These are phyloP conservation scores for Cyclanthera cordifolia DNA, from an alignment of 306 rosid genomes.

Conservation along the genomic window DNA sequence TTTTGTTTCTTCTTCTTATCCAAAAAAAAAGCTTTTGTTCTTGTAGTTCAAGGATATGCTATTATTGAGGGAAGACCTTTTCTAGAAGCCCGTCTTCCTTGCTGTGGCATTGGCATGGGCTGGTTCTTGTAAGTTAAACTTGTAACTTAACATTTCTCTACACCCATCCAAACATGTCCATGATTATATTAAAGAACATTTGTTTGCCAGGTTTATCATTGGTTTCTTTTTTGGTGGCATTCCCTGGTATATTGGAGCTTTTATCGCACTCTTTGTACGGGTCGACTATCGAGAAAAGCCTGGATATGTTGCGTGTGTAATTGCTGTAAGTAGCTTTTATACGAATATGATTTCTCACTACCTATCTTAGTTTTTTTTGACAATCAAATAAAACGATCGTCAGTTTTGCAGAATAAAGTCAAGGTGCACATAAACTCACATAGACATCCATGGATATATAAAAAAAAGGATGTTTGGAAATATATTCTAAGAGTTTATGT, in stretches of 20 bases:
- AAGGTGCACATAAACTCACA: no score
- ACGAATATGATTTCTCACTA: not conserved
- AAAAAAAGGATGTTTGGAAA: not conserved
- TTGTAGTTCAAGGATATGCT: slow-evolving; percentile 41
- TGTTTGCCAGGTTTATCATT: slow-evolving; percentile 45
- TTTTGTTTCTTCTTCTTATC: no score
- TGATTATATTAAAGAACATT: not conserved
- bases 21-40: no score
- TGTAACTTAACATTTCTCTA: not conserved
- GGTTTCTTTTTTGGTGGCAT: slow-evolving; percentile 71
- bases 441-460: no score
- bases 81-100: slow-evolving; percentile 47
- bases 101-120: slow-evolving; percentile 68
- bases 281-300: slow-evolving; percentile 76
- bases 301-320: slow-evolving; percentile 63
- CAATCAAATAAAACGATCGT: no score
- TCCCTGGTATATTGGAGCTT: slow-evolving; percentile 71
- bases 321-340: slow-evolving; percentile 53
- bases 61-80: slow-evolving; percentile 44
- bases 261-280: slow-evolving; percentile 41
- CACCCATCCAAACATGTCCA: not conserved
- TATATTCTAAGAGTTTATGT: not conserved
- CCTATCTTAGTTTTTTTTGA: not conserved
- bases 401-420: no score
- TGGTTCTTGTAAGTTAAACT: slow-evolving; percentile 63